Conservation (phyloP, 2,329 filamentous ascomycete species). For the Claviceps sp. region DNA sequence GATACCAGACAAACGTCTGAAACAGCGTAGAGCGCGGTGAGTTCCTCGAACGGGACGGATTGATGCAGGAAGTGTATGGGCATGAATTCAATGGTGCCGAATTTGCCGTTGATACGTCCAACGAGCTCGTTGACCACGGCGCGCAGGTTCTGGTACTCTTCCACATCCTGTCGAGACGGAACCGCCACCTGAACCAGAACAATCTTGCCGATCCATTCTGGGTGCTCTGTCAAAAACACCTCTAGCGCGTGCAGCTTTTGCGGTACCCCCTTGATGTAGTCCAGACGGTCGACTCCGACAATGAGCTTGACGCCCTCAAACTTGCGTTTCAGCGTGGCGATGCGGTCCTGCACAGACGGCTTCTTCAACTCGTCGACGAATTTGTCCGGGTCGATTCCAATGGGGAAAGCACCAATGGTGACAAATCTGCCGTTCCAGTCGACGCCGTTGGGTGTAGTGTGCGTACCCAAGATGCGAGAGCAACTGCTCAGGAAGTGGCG, state of each 20-base stretch:
- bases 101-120: slow-evolving; percentile 91
- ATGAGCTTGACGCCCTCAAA: slow-evolving; percentile 95
- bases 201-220: slow-evolving; percentile 96
- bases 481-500: slow-evolving; percentile 94
- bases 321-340: slow-evolving; percentile 71
- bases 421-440: slow-evolving; percentile 82
- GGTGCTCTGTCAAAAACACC: slow-evolving; percentile 91
- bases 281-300: slow-evolving; percentile 87
- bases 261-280: slow-evolving; percentile 98
- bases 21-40: slow-evolving; percentile 84
- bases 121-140: slow-evolving; percentile 95
- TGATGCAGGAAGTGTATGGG: slow-evolving; percentile 98
- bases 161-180: slow-evolving; percentile 86
- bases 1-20: slow-evolving; percentile 88
- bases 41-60: slow-evolving; percentile 85
- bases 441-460: slow-evolving; percentile 84
- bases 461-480: slow-evolving; percentile 70
- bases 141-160: slow-evolving; percentile 93
- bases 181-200: slow-evolving; percentile 94
- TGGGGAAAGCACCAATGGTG: slow-evolving; percentile 89
- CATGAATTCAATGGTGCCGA: slow-evolving; percentile 96
- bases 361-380: slow-evolving; percentile 82
- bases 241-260: slow-evolving; percentile 95
- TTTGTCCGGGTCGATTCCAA: slow-evolving; percentile 95
- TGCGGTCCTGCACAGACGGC: slow-evolving; percentile 75